Evolutionary conservation across 1,284 basidiomycete genomes (phyloP), one percentile per base, ranked within the genome.

Genomic region (Microbotryum scabiosae): DNA sequence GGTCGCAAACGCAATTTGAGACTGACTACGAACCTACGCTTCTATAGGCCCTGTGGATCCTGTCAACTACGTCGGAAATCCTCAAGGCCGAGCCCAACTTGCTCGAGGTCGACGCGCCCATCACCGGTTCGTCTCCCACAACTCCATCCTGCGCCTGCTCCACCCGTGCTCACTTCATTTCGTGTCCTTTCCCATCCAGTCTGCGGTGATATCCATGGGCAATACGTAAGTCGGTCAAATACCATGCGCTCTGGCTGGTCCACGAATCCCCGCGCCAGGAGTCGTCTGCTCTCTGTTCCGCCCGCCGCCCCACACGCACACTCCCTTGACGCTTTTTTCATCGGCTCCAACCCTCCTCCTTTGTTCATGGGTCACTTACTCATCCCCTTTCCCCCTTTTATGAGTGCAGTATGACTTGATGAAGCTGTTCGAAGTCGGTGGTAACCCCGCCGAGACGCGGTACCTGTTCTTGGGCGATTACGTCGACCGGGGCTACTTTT

Each of bases 391-490:
- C 12, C 4, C 26, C 47, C 16, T 21, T 36, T 21, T 23, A 4
- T 10, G 25, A 1, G 14, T 25, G 2, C 71, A 91, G 91, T 96
- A 92, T 74, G 92, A 98, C 77, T 82, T 98, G 64, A 93, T 99
- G 87, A 97, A 97, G 76, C 81, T 97, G 50, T 94, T 98, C 71
- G 94, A 97, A 77, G 87, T 97, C 54, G 94, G 94, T 48, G 94
- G 94, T 12, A 86, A 85, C 71, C 82, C 91, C 26, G 89, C 90
- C 47, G 87, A 94, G 61, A 97, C 87, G 62, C 83, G 85, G 48
- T 98, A 98, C 78, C 81, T 98, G 53, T 99, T 98, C 78, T 81
- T 99, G 30, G 94, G 94, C 54, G 94, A 99, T 77, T 98, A 98
- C 75, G 94, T 99, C 53, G 96, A 99, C 78, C 84, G 94, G 60